Evolutionary conservation across 108 stramenopile species (phyloP).

Genomic region (Cyclotella kingstonii): DNA sequence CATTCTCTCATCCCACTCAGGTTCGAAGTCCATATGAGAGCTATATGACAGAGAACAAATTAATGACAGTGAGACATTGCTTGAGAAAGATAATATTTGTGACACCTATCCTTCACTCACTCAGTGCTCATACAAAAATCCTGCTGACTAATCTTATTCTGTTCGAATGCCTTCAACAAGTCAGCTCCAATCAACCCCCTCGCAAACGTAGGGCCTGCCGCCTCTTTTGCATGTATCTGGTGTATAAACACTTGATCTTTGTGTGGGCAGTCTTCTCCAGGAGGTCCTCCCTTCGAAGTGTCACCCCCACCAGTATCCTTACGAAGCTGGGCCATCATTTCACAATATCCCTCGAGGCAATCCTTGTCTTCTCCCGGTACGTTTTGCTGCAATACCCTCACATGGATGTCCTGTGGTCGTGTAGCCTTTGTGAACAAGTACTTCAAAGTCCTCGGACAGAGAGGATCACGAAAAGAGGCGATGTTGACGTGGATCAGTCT

Average conservation of each 20-base stretch:
- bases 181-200: constrained; percentile 42
- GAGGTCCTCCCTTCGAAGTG: constrained; percentile 39
- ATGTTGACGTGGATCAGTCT: constrained; percentile 43
- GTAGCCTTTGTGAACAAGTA: constrained; percentile 57
- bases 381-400: constrained; percentile 71
- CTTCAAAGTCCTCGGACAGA: constrained; percentile 72
- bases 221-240: constrained; percentile 32
- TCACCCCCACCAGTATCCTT: constrained; percentile 32
- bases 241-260: constrained; percentile 45
- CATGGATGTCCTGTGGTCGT: constrained; percentile 53
- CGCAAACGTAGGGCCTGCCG: constrained; percentile 52
- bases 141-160: constrained; percentile 53
- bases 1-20: constrained; percentile 59
- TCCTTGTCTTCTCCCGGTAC: constrained; percentile 39
- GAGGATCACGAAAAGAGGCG: constrained; percentile 56
- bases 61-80: neutral
- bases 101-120: too few relatives aligned
- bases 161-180: constrained; percentile 21
- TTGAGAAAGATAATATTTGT: constrained; percentile 35
- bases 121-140: constrained; percentile 93
- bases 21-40: constrained; percentile 74
- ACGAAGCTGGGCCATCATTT: constrained; percentile 49
- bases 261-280: constrained; percentile 42
- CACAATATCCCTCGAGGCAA: constrained; percentile 51
- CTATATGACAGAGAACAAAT: neutral